Evolutionary conservation across 495 filamentous ascomycete genomes (phyloP), one percentile per base, ranked within the genome.

Genomic region (Pyrenopolyporus hunteri): DNA sequence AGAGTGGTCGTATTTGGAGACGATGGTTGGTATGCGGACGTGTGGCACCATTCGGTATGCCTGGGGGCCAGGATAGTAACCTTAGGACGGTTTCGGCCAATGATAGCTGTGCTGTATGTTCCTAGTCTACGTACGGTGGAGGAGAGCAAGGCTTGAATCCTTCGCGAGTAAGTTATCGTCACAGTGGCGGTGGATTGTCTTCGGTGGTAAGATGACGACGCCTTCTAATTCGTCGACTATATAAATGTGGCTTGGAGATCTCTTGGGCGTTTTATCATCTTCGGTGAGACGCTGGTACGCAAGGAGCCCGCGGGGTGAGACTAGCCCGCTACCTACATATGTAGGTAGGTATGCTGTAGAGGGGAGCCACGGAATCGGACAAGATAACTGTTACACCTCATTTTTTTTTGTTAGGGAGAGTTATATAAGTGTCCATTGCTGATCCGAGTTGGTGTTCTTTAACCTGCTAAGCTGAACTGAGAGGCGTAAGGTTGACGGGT

Each of bases 1-100:
- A 36, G 48, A 29, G 59, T 46, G 61, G 55, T 64, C 49, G 61
- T 53, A 64, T 64, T 59, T 59, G 61, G 50, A 59, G 55, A 55
- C 56, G 47, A 54, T 31, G 44, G 55, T 33, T 53, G 45, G 28
- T 19, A 64, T 64, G 61, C 44, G 40, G 35, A 25, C 56, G 23
- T 56, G 50, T 59, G 61, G 61, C 49, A 59, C 56, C 16, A 56
- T 28, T 60, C 56, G 50, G 57, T 44, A 64, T 49, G 55, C 42
- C 43, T 64, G 55, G 54, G 60, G 54, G 60, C 54, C 14, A 37
- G 14, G 35, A 49, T 8, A 26, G 60, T 57, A 59, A 55, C 61
- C 50, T 55, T 32, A 32, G 37, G 28, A 22, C 45, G 37, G 5
- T 36, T 19, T 39, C 35, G 42, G 39, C 62, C 62, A 65, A 65